Base-by-base conservation (phyloP, 306 rosid species). In the Ormosia semicastrata region DNA sequence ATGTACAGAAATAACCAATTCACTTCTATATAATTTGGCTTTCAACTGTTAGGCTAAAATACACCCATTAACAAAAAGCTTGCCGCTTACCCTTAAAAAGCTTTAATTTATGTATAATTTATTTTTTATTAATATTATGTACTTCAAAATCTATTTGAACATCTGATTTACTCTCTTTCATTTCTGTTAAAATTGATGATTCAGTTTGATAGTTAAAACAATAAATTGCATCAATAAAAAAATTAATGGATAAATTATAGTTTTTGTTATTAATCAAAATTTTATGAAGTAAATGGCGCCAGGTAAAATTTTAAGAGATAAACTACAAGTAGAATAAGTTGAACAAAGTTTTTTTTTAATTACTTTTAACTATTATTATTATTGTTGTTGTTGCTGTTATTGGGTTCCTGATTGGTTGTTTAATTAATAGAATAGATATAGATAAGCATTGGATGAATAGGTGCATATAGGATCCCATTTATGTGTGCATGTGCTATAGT, bases 401-500 rank as follows among this genome's bases (percentile, higher is more conserved):
- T 69, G 4, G 32, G 24, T 52, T 47, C 1, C 6, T 30, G 69
- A 17, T 56, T 74, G 33, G 73, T 59, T 68, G 66, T 7, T 83
- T 13, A 17, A 58, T 36, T 30, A 68, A 59, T 44, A 44, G 13
- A 53, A 6, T 36, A 66, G 11, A 57, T n/a, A 18, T 24, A 2
- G 58, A 54, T 33, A 83, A 83, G 41, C 30, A 9, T 24, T 14
- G 7, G 40, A 64, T 46, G 39, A 50, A 60, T 49, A 58, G 50
- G 30, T 36, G 59, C 71, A 79, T 63, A 12, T 63, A 8, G 10
- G 67, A 79, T 71, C 76, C 77, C 66, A 62, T 46, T 46, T 5
- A 13, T 18, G 83, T 13, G 73, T 75, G 70, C 78, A 43, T 77
- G 86, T 73, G 84, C 43, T 78, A 40, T 60, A 11, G 41, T 53